Base-by-base conservation (phyloP, 139 green algal genomes). In the Auxenochlorella pyrenoidosa region DNA sequence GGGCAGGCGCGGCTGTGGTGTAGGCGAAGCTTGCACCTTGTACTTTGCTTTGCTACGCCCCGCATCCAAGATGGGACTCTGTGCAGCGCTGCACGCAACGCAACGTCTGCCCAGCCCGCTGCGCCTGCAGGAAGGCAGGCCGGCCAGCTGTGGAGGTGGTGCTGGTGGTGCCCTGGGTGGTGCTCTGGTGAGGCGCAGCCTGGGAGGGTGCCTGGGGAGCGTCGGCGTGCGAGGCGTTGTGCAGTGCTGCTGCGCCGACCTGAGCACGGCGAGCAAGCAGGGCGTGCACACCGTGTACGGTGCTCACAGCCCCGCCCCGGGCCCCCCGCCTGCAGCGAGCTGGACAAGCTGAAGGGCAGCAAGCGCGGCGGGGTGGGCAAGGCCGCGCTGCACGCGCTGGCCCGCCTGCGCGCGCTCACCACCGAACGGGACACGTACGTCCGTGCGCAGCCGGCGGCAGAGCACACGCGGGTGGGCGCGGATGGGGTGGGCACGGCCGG, bases 161-260 rank as follows among this genome's bases (percentile, higher is more conserved):
- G 85, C 66, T 91, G n/a, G 28, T 93, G 34, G 89, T 93, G 41
- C 90, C 90, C 60, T 93, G 89, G 85, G 73, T 88, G 24, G 90
- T 93, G 71, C 79, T 93, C 79, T 90, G 79, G 79, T 84, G 79
- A 28, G 79, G 68, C 2, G 10, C 63, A 28, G 24, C 24, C n/a
- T 28, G 60, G 10, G 36, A 78, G 15, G 10, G 26, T 58, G 72
- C 72, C 36, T 51, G 36, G 38, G n/a, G 36, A 51, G 38, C 72
- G 47, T 10, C 47, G 6, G 47, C 47, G 6, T 54, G 47, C 47
- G 10, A 10, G 47, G 47, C 47, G 6, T n/a, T n/a, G n/a, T n/a
- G n/a, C n/a, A n/a, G n/a, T n/a, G n/a, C n/a, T n/a, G n/a, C n/a
- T n/a, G n/a, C n/a, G n/a, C n/a, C n/a, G n/a, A n/a, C n/a, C n/a